These are phyloP conservation scores for Lumnitzera littorea DNA, from an alignment of 345 rosid species.

Conservation along the genomic window DNA sequence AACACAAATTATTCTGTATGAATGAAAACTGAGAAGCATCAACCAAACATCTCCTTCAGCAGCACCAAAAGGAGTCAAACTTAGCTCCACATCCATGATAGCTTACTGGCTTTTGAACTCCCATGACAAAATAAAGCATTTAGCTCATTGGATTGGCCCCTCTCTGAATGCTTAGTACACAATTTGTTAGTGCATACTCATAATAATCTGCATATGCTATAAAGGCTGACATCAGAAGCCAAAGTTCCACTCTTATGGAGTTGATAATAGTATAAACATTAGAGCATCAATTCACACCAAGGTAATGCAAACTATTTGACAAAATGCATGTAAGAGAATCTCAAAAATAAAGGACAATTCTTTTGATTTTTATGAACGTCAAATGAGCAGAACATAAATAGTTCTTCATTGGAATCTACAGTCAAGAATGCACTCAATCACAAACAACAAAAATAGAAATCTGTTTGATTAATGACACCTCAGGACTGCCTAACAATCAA, in stretches of 20 bases:
- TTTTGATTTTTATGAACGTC: too few relatives aligned
- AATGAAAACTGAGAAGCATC: not conserved
- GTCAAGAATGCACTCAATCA: too few relatives aligned
- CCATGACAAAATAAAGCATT: conserved; percentile 79
- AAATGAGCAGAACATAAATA: too few relatives aligned
- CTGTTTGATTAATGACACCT: too few relatives aligned
- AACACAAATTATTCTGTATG: not conserved
- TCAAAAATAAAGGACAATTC: too few relatives aligned
- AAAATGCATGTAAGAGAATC: too few relatives aligned
- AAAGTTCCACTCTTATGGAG: conserved; percentile 2
- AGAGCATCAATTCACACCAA: too few relatives aligned
- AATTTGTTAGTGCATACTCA: conserved; percentile 83
- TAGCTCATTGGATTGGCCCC: conserved; percentile 93
- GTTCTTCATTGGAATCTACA: too few relatives aligned
- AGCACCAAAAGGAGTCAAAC: conserved; percentile 83
- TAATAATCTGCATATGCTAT: conserved; percentile 56
- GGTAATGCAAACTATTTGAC: too few relatives aligned
- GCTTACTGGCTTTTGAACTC: conserved; percentile 62
- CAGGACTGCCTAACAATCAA: too few relatives aligned
- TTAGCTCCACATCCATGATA: conserved; percentile 83
- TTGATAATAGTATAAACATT: too few relatives aligned
- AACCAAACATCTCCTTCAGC: conserved; percentile 66
- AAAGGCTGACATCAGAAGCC: conserved; percentile 6
- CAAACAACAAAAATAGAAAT: too few relatives aligned
- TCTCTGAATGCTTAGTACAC: conserved; percentile 85